Base-by-base conservation (phyloP, 2,329 filamentous ascomycete species). In the Purpureocillium takamizusanense region DNA sequence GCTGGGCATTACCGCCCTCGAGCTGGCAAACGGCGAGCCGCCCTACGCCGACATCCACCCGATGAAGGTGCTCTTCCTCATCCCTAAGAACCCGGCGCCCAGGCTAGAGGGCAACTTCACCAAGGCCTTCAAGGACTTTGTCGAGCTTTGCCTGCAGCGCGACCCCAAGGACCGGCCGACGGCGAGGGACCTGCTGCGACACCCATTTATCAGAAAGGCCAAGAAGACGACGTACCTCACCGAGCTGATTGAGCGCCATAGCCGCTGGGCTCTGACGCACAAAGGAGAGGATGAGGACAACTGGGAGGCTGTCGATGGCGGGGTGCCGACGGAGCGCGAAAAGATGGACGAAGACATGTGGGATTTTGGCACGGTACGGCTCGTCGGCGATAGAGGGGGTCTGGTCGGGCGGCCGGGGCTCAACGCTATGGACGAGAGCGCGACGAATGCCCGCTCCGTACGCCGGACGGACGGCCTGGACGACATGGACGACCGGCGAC, bases 161-260 rank as follows among this genome's bases (percentile, higher is more conserved):
- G 90, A 97, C 56, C 92, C 92, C 9, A 82, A 81, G 57, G 88
- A 95, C 53, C 72, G 92, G 42, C 90, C 90, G 1, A 83, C 83
- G 2, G 89, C 92, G 0, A 86, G 78, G 52, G 89, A 97, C 34
- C 65, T 98, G 38, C 68, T 97, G 33, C 86, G 86, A 52, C 89
- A 95, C 57, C 81, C 87, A 1, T 98, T 95, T 60, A 82, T 98
- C 43, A 80, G 85, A 48, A 81, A 81, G 51, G 92, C 90, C 13
- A 97, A 95, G 66, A 92, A 90, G 64, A 95, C 89, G 1, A 92
- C 83, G n/a, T 95, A 95, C 57, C 67, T 98, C 31, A 97, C 92
- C 1, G 92, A 98, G 62, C 69, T 98, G 40, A 97, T 98, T 52
- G 88, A 95, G 59, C 75, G 92, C 38, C 80, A 94, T 53, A 84